Evolutionary conservation across 352 stramenopile species (phyloP), one percentile per base, ranked within the genome.

Genomic region (Pythium guiyangense): DNA sequence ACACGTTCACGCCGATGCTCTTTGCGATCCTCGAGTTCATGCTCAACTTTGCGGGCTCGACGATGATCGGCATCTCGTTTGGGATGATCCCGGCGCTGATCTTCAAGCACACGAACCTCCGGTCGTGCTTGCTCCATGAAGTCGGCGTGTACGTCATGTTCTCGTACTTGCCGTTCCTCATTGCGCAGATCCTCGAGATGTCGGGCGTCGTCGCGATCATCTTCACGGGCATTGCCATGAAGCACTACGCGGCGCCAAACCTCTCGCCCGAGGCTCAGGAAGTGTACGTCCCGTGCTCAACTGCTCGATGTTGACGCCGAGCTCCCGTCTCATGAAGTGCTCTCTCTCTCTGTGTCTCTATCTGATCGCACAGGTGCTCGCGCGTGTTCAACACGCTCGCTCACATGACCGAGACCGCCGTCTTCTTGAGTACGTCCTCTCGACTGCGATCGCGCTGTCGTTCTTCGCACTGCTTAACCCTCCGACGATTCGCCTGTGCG

Each of bases 181-280:
- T 77, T 12, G 79, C 79, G 14, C 73, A 91, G 60, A 74, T 90
- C 34, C 57, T 93, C 29, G 71, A 89, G 35, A 84, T 96, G 71
- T 94, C 82, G 34, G 92, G 92, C 27, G 96, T 98, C 62, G 92
- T 98, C 14, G 89, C 89, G 0, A 96, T 98, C 66, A 88, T 98
- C 49, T 97, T 98, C 52, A 88, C 88, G 17, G 94, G 84, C 43
- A 93, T 98, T 27, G 73, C 88, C 6, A 94, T 94, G 70, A 94
- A 96, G 69, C 77, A 94, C 54, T 98, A 97, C 62, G 84, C 86
- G 0, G 74, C 75, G 14, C 84, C 87, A 1, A 98, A 98, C 60
- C 63, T 98, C 40, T 83, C 79, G 0, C 61, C 70, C 1, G 82
- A 93, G 63, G 81, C 78, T 26, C 84, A 88, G 27, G 82, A 92